Evolutionary conservation across 768 basidiomycete genomes (phyloP).

Genomic region (Suillus subaureus): DNA sequence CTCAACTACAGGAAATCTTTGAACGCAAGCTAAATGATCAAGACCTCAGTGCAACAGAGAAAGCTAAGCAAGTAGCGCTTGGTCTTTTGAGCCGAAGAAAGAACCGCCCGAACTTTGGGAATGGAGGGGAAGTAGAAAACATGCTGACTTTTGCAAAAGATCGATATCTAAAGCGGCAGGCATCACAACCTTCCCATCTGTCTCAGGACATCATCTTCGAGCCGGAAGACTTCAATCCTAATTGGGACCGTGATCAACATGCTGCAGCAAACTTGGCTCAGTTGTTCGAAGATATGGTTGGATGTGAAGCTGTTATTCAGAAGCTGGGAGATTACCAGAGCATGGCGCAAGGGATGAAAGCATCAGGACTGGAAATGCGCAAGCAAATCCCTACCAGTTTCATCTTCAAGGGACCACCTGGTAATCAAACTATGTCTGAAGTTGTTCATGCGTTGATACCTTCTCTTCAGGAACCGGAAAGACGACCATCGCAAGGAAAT

Average conservation of each 20-base stretch:
- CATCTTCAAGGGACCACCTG: constrained; percentile 74
- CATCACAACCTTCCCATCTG: constrained; percentile 19
- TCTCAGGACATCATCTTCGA: constrained; percentile 35
- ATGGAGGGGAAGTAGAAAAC: constrained; percentile 67
- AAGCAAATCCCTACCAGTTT: constrained; percentile 62
- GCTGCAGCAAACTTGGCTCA: constrained; percentile 53
- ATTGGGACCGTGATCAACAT: constrained; percentile 50
- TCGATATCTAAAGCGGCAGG: constrained; percentile 46
- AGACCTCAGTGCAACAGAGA: constrained; percentile 56
- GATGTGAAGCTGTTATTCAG: constrained; percentile 53
- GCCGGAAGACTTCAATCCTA: constrained; percentile 61
- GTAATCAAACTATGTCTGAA: constrained; percentile 32
- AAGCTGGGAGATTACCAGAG: constrained; percentile 56
- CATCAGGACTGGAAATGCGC: constrained; percentile 44
- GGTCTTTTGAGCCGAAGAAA: constrained; percentile 41
- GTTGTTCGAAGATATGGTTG: constrained; percentile 65
- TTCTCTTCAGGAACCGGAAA: constrained; percentile 56
- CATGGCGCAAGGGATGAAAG: constrained; percentile 46
- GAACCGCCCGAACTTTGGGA: constrained; percentile 63
- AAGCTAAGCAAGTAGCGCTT: constrained; percentile 58
- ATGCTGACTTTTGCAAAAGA: constrained; percentile 52
- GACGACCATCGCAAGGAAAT: constrained; percentile 62
- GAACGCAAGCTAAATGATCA: constrained; percentile 58
- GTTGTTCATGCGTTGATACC: background rate
- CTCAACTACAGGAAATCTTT: constrained; percentile 53